Base-by-base conservation (phyloP, 1,284 basidiomycete genomes). In the Apiotrichum gamsii region DNA sequence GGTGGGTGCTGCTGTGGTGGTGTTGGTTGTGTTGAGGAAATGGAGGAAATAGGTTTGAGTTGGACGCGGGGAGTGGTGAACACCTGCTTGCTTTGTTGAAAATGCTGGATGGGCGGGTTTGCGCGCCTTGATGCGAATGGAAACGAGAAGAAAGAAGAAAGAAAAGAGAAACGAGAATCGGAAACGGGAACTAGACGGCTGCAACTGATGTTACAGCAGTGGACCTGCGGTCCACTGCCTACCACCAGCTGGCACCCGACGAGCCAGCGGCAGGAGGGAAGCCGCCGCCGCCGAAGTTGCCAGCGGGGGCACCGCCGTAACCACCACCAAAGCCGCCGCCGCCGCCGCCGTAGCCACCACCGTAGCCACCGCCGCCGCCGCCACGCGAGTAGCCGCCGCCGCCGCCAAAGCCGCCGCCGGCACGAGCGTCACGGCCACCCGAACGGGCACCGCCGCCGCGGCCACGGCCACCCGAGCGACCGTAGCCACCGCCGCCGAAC, bases 401-500 rank as follows among this genome's bases (percentile, higher is more conserved):
- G 37, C 64, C 53, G 39, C 79, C 76, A 29, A 65, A 65, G 33
- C 78, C 74, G 44, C 77, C 73, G 29, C 76, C 69, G 45, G 73
- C 61, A 42, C 76, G 54, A 42, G 51, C 49, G 52, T 54, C 74
- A 43, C 77, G 72, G 24, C 84, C 76, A 19, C 85, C 78, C 52
- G 81, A 73, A 37, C 78, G 72, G 47, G 78, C 68, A 30, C 81
- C 75, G 33, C 82, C 77, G 21, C 80, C 57, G 57, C 81, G 73
- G 38, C 80, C 72, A 47, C 77, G 62, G 29, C 80, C 72, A 25
- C 80, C 72, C 15, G 79, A 75, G 57, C 65, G 76, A 23, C 72
- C 56, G 40, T 72, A 67, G 39, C 81, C 76, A 33, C 61, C 61
- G 43, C 79, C 76, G 23, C 84, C 83, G 67, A 85, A 91, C 42